Evolutionary conservation across 2,329 filamentous ascomycete genomes (phyloP).

Genomic region (Fusarium irregulare): DNA sequence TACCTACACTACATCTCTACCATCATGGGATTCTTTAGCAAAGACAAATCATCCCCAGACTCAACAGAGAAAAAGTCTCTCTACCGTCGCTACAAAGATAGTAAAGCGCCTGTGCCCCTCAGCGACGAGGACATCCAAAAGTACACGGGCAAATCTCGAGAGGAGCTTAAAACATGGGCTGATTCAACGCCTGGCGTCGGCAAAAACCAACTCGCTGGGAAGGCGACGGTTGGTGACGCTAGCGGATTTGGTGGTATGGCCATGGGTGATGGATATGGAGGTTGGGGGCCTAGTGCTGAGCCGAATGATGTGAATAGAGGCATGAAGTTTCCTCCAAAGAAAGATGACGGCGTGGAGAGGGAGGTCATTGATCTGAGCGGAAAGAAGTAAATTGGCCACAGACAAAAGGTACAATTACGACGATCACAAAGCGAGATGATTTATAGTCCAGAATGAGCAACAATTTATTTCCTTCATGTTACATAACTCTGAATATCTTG

Average conservation of each 20-base stretch:
- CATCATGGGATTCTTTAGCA: slow-evolving; percentile 1
- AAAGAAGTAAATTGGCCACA: slow-evolving; percentile 1
- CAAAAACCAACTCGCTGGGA: slow-evolving; percentile 54
- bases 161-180: slow-evolving; percentile 53
- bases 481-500: neutral
- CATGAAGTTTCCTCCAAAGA: slow-evolving; percentile 53
- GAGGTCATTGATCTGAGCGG: neutral
- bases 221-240: slow-evolving; percentile 45
- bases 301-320: slow-evolving; percentile 45
- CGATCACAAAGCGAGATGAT: neutral
- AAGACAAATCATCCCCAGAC: slow-evolving; percentile 12
- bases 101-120: slow-evolving; percentile 48
- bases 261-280: slow-evolving; percentile 48
- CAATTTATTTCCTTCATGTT: slow-evolving; percentile 10
- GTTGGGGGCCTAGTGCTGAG: slow-evolving; percentile 50
- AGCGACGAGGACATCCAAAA: slow-evolving; percentile 55
- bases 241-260: slow-evolving; percentile 48
- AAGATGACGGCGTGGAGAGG: neutral
- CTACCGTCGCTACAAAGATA: slow-evolving; percentile 49
- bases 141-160: slow-evolving; percentile 55
- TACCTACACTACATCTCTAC: neutral
- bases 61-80: slow-evolving; percentile 33
- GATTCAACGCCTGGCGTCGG: slow-evolving; percentile 54
- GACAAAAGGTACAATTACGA: neutral
- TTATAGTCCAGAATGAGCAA: neutral